Conservation (phyloP, 2,329 filamentous ascomycete genomes). For the Allantophomopsis lycopodina region DNA sequence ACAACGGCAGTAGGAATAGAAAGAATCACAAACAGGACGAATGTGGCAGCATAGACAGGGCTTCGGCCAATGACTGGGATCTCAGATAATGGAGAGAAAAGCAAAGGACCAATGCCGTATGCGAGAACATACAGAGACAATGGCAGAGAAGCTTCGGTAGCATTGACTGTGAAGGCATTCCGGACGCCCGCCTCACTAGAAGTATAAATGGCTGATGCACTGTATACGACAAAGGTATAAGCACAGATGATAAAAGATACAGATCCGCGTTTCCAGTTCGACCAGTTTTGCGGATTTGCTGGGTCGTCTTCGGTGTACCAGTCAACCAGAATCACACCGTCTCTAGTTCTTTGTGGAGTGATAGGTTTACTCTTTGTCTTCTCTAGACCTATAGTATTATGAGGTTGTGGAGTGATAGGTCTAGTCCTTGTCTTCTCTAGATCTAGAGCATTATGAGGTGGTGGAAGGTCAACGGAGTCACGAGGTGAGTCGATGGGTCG, state of each 20-base stretch:
- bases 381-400: constrained; percentile 21
- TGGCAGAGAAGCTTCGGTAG: constrained; percentile 38
- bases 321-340: constrained; percentile 37
- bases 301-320: constrained; percentile 40
- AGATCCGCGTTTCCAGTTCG: constrained; percentile 24
- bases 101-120: constrained; percentile 47
- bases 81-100: constrained; percentile 55
- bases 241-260: constrained; percentile 32
- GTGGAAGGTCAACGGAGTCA: too few species aligned
- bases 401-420: constrained; percentile 19
- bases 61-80: constrained; percentile 54
- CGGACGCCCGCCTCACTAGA: constrained; percentile 32
- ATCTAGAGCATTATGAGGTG: constrained; percentile 14
- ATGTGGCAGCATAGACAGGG: constrained; percentile 52
- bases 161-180: constrained; percentile 34
- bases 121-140: constrained; percentile 50
- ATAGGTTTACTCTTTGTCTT: constrained; percentile 27
- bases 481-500: too few species aligned
- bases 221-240: constrained; percentile 47
- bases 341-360: constrained; percentile 29
- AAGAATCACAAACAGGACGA: constrained; percentile 55
- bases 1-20: constrained; percentile 50
- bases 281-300: constrained; percentile 43
- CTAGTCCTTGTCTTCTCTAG: constrained; percentile 24
- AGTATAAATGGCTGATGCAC: constrained; percentile 33